A percentile compares a stretch with the other conserved stretches of the same genome.
These are phyloP conservation scores for Saccharomyces cerevisiae DNA, from an alignment of 805 yeast genomes.

Conservation along the genomic window DNA sequence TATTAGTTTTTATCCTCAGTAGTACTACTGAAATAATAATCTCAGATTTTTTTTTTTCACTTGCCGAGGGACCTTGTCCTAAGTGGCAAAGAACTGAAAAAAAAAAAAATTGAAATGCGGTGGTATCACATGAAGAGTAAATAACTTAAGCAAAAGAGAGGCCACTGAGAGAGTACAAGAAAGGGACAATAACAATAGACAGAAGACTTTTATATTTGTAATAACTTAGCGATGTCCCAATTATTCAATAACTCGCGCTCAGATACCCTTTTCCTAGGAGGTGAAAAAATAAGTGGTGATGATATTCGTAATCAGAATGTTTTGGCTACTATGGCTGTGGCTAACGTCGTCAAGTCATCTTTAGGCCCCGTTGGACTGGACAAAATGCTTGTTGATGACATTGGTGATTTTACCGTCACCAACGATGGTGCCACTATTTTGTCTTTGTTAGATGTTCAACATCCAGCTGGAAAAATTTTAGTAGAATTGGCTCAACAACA, in stretches of 20 bases:
- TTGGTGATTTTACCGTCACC: slow-evolving; percentile 97
- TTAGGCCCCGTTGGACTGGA: slow-evolving; percentile 97
- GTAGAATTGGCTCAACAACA: slow-evolving; percentile 98
- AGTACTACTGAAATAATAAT: neutral
- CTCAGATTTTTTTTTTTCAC: neutral
- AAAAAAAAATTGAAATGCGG: neutral
- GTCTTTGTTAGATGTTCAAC: slow-evolving; percentile 86
- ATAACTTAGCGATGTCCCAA: slow-evolving; percentile 36
- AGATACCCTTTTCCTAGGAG: slow-evolving; percentile 90
- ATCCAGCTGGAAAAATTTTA: slow-evolving; percentile 95
- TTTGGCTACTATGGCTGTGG: slow-evolving; percentile 81
- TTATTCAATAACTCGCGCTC: slow-evolving; percentile 78
- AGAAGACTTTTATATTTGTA: neutral
- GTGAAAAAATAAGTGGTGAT: slow-evolving; percentile 91
- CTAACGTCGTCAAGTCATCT: slow-evolving; percentile 77
- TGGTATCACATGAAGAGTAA: neutral
- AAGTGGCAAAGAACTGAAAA: neutral
- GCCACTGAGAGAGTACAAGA: neutral
- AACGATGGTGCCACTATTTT: slow-evolving; percentile 98
- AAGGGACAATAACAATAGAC: neutral
- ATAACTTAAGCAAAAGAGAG: neutral
- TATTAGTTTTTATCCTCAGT: neutral
- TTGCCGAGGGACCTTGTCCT: neutral
- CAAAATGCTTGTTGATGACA: slow-evolving; percentile 97
- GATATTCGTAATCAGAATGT: slow-evolving; percentile 95